phyloP scores from a whole-genome alignment of 2,329 filamentous ascomycete genomes.

The Parastagonospora nodorum region DNA sequence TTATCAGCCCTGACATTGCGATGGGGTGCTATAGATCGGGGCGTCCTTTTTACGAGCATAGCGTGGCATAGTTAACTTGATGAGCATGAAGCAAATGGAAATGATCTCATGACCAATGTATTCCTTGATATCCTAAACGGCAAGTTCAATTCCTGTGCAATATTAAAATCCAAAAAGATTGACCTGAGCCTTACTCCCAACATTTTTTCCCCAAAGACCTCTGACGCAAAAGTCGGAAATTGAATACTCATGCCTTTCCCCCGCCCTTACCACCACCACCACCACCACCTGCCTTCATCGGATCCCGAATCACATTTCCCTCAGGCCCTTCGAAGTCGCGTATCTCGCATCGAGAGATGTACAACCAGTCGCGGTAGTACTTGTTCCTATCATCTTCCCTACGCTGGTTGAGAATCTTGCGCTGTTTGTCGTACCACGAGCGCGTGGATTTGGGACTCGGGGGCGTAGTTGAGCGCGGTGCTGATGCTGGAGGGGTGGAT shows the following conservation, averaged over 20 bases:
- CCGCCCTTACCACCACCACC: background rate
- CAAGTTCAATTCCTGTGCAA: too few species aligned
- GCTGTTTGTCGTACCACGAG: constrained; percentile 7
- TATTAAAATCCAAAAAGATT: too few species aligned
- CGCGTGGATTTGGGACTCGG: background rate
- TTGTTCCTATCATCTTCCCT: background rate
- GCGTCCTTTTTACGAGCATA: too few species aligned
- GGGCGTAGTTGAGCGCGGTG: background rate
- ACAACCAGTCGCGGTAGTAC: constrained; percentile 15
- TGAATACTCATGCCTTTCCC: background rate
- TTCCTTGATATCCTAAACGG: too few species aligned
- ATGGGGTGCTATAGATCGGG: too few species aligned
- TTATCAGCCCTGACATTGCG: too few species aligned
- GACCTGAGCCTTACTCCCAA: too few species aligned
- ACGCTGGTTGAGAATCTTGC: background rate
- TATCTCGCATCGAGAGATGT: constrained; percentile 16
- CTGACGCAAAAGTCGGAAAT: too few species aligned
- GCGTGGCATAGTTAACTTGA: too few species aligned
- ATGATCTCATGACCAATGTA: too few species aligned
- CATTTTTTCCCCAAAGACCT: too few species aligned
- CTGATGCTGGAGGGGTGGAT: background rate
- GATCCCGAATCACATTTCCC: constrained; percentile 10
- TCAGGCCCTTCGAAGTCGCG: constrained; percentile 7
- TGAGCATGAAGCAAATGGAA: too few species aligned
- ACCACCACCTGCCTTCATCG: background rate